Percentiles rank a stretch among this genome's conserved stretches.
phyloP scores from a whole-genome alignment of 768 basidiomycete genomes.

The Asterophora lycoperdoides region DNA sequence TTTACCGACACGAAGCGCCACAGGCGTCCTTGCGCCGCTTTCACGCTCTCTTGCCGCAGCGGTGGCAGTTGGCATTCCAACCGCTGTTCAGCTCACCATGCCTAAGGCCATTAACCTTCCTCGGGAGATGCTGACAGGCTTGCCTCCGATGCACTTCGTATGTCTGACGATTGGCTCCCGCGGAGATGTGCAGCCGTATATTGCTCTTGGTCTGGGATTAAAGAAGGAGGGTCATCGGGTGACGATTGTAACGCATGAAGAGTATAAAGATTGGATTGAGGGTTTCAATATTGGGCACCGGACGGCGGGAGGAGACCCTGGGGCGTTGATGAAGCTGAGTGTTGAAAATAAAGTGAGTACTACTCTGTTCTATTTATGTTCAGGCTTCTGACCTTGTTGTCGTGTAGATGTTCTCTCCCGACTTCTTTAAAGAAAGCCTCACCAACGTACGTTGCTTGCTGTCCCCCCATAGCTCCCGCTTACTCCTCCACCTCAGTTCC shows the following conservation, averaged over 20 bases:
- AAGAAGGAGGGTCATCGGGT: conserved; percentile 47
- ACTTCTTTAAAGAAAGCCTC: conserved; percentile 63
- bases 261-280: conserved; percentile 52
- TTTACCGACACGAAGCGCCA: conserved; percentile 24
- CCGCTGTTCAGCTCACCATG: conserved; percentile 26
- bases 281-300: conserved; percentile 57
- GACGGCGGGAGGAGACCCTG: conserved; percentile 65
- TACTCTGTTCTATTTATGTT: not conserved
- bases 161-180: conserved; percentile 64
- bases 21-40: conserved; percentile 41
- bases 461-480: not conserved
- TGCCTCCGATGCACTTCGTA: conserved; percentile 48
- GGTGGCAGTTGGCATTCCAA: conserved; percentile 24
- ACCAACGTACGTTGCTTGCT: conserved; percentile 37
- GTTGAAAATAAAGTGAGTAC: conserved; percentile 34
- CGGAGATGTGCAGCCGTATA: conserved; percentile 62
- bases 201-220: conserved; percentile 49
- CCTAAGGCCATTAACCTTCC: conserved; percentile 51
- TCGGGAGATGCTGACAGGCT: conserved; percentile 24
- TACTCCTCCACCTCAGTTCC: conserved; percentile 36
- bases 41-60: conserved; percentile 35
- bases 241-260: conserved; percentile 55
- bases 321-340: conserved; percentile 61
- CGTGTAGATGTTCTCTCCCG: conserved; percentile 63
- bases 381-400: not conserved